These are phyloP conservation scores for Ramaria rubella DNA, from an alignment of 768 basidiomycete genomes.

Conservation along the genomic window DNA sequence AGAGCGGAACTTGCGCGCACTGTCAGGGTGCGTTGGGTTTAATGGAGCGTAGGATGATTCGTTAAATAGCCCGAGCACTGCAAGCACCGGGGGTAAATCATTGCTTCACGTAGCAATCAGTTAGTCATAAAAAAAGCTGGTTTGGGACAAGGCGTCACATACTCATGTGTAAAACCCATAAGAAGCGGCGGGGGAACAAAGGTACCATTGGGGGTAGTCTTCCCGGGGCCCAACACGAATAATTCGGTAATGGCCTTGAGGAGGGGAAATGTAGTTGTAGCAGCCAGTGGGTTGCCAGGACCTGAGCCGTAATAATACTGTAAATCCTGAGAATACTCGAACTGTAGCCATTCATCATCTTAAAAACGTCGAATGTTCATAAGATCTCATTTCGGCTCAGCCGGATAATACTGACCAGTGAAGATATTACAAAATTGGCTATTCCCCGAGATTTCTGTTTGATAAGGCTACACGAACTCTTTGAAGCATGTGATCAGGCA, in stretches of 20 bases:
- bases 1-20: slow-evolving; percentile 31
- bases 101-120: slow-evolving; percentile 25
- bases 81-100: slow-evolving; percentile 36
- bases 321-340: slow-evolving; percentile 40
- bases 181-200: slow-evolving; percentile 34
- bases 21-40: slow-evolving; percentile 25
- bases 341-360: slow-evolving; percentile 38
- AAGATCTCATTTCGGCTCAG: background rate
- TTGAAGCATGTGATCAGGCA: background rate
- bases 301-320: slow-evolving; percentile 45
- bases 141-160: too few relatives aligned
- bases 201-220: slow-evolving; percentile 19
- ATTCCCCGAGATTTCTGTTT: slow-evolving; percentile 32
- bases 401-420: slow-evolving; percentile 20
- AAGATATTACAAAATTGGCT: slow-evolving; percentile 37
- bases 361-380: background rate
- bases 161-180: slow-evolving; percentile 36
- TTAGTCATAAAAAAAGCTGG: too few relatives aligned
- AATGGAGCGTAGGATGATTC: slow-evolving; percentile 31
- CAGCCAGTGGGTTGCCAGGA: slow-evolving; percentile 38
- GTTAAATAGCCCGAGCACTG: slow-evolving; percentile 40
- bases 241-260: slow-evolving; percentile 34
- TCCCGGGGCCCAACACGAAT: slow-evolving; percentile 27
- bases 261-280: slow-evolving; percentile 35
- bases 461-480: slow-evolving; percentile 18